Base-by-base conservation (phyloP, 2,329 filamentous ascomycete species). In the Venturia asperata region DNA sequence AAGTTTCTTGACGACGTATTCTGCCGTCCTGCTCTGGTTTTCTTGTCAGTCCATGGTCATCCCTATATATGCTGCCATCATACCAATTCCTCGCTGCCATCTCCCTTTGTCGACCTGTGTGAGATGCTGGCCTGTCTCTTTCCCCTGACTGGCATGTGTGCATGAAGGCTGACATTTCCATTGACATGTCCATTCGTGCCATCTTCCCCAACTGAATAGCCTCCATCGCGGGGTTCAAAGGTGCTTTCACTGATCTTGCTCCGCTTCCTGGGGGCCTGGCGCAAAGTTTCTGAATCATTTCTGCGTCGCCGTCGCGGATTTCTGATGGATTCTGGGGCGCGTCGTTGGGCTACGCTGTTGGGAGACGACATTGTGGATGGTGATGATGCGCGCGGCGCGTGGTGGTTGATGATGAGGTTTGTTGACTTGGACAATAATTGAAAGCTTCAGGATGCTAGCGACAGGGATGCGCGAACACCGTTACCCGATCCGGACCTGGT, bases 1-100 rank as follows among this genome's bases (percentile, higher is more conserved):
- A 41, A 97, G 83, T 75, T 92, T 92, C 76, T 89, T 90, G 68
- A 96, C 90, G 55, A 85, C 88, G 74, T 94, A 97, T 68, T 90
- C 90, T 73, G 87, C 87, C 72, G 90, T 96, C 72, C 87, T 91
- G 47, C 90, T 91, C 89, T 95, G 67, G 13, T 58, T 47, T 17
- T 15, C 45, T 19, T 52, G n/a, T 37, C 30, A 45, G 65, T 39
- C 21, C 63, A 37, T 67, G 65, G 49, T n/a, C 21, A 58, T 37
- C 61, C n/a, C 11, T 61, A 56, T 67, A 63, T 19, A 9, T 41
- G 19, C 55, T 61, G 43, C 66, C 34, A 34, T 75, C 82, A 65
- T 78, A 90, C 87, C 76, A 91, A 74, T 70, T 88, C 80, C 67
- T 85, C 79, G 70, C 85, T 87, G 41, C 86, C 85, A 72, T 91